phyloP scores from a whole-genome alignment of 768 basidiomycete species.

The Hortiboletus flavorubellus region DNA sequence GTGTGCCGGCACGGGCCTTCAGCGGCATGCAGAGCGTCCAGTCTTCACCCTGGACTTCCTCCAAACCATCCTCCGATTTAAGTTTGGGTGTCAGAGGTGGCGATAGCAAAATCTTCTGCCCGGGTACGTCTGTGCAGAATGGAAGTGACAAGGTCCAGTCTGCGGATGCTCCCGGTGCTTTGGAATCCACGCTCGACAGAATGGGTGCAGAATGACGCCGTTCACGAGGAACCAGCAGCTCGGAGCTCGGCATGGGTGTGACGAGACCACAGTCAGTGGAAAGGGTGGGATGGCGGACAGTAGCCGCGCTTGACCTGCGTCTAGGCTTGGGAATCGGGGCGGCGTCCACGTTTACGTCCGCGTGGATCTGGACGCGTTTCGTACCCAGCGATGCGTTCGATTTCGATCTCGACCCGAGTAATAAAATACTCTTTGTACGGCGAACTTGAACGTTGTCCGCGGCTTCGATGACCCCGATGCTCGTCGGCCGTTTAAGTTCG shows the following conservation, averaged over 20 bases:
- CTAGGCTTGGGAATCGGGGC: constrained; percentile 15
- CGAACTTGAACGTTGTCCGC: constrained; percentile 24
- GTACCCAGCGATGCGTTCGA: constrained; percentile 16
- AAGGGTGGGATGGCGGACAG: neutral
- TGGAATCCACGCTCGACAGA: constrained; percentile 8
- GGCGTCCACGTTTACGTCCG: constrained; percentile 18
- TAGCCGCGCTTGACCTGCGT: constrained; percentile 27
- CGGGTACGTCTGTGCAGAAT: constrained; percentile 27
- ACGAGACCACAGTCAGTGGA: neutral
- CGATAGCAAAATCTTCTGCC: constrained; percentile 15
- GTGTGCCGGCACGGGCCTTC: constrained; percentile 6
- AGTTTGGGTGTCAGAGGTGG: neutral
- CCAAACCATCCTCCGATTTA: neutral
- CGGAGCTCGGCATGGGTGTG: constrained; percentile 9
- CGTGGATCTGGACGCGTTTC: constrained; percentile 31
- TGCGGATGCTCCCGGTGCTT: neutral
- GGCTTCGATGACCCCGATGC: constrained; percentile 31
- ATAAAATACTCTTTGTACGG: constrained; percentile 31
- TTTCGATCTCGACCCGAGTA: constrained; percentile 29
- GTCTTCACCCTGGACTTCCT: constrained; percentile 20
- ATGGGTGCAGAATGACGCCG: constrained; percentile 32
- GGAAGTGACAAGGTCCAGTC: constrained; percentile 34
- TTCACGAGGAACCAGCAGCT: constrained; percentile 24
- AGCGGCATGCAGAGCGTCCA: constrained; percentile 35
- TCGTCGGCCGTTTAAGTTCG: constrained; percentile 23